Percentiles rank a stretch among this genome's conserved stretches.
Evolutionary conservation across 179 eudicot species (phyloP).

Genomic region (Silene noctiflora): DNA sequence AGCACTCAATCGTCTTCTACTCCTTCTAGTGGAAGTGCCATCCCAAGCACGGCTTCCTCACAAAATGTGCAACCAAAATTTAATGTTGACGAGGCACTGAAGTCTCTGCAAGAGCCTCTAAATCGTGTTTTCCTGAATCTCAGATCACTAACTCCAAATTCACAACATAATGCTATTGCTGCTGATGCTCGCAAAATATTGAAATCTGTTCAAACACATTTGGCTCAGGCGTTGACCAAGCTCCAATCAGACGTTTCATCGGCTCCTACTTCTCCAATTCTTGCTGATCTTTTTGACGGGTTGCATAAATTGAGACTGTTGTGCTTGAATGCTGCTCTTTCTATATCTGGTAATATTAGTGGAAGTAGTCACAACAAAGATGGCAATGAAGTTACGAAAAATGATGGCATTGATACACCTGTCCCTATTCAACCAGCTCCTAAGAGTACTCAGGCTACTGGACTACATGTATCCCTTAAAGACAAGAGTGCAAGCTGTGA

Average conservation of each 20-base stretch:
- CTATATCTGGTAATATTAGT: conserved; percentile 13
- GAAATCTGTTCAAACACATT: conserved; percentile 3
- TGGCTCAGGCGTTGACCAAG: conserved; percentile 40
- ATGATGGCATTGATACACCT: conserved; percentile 9
- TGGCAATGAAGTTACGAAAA: conserved; percentile 19
- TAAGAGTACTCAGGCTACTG: conserved; percentile 15
- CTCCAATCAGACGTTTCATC: conserved; percentile 49
- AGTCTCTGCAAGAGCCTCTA: conserved; percentile 23
- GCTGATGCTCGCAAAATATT: background rate
- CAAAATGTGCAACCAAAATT: conserved; percentile 27
- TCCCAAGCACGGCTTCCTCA: conserved; percentile 37
- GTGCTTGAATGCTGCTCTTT: conserved; percentile 32
- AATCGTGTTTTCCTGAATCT: conserved; percentile 20
- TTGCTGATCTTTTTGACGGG: conserved; percentile 45
- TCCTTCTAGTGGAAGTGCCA: conserved; percentile 39
- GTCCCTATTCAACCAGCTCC: background rate
- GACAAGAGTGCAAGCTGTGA: conserved; percentile 11
- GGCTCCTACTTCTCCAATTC: conserved; percentile 40
- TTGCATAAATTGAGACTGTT: conserved; percentile 41
- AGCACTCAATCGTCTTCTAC: conserved; percentile 20
- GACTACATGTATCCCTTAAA: conserved; percentile 13
- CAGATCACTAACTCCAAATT: conserved; percentile 8
- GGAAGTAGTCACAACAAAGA: conserved; percentile 13
- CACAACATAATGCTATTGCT: background rate
- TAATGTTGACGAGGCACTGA: conserved; percentile 33